Conservation (phyloP, 2,329 filamentous ascomycete species). For the Pseudocercospora cruenta region DNA sequence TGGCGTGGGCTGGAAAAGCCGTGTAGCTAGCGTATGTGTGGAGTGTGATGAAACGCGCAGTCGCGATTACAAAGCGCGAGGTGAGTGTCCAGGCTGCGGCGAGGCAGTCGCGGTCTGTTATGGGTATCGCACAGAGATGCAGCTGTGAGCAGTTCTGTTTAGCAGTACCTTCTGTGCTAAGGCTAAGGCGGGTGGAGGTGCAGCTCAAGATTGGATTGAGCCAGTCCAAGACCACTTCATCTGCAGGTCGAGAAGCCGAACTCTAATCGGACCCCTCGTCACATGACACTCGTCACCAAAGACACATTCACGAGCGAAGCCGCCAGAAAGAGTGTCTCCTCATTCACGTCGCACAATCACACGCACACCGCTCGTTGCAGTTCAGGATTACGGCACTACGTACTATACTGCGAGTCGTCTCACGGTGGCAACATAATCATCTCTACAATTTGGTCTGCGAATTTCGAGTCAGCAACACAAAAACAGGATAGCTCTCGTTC, state of each 20-base stretch:
- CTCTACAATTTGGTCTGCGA: neutral
- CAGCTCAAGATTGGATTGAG: neutral
- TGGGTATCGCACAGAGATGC: neutral
- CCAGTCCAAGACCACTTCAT: neutral
- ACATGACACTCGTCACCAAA: neutral
- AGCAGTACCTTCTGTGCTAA: neutral
- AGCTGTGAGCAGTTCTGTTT: neutral
- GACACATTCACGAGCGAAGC: neutral
- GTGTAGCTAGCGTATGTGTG: conserved; percentile 9
- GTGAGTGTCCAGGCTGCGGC: conserved; percentile 3
- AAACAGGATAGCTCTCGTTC: neutral
- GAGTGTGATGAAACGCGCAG: neutral
- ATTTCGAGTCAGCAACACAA: neutral
- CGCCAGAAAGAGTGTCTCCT: neutral
- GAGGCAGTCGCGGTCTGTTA: neutral
- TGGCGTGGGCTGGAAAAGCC: conserved; percentile 8
- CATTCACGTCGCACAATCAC: neutral
- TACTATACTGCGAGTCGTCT: neutral
- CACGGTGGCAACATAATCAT: neutral
- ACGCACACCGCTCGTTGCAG: neutral
- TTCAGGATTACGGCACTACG: neutral
- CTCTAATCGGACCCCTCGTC: neutral
- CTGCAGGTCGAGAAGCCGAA: conserved; percentile 5
- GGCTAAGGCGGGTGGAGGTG: neutral
- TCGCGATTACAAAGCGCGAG: conserved; percentile 6